A percentile compares a stretch with the other conserved stretches of the same genome.
phyloP scores from a whole-genome alignment of 352 stramenopile genomes.

The Phytophthora uliginosa region DNA sequence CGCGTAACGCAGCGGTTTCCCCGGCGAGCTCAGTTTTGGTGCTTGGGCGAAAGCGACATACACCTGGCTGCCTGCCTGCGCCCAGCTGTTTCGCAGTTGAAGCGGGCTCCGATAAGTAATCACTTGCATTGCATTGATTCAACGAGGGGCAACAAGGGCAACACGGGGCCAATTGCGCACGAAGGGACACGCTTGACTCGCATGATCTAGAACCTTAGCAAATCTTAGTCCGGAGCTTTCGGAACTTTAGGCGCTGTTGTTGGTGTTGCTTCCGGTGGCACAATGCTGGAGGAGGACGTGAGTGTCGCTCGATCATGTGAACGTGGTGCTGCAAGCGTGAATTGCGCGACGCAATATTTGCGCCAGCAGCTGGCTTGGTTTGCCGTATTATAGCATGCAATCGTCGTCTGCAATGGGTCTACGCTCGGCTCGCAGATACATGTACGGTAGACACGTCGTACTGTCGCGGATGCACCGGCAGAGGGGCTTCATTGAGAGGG shows the following conservation, averaged over 20 bases:
- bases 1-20: constrained; percentile 17
- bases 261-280: not conserved
- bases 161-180: not conserved
- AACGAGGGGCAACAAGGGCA: not conserved
- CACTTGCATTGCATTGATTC: not conserved
- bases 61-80: constrained; percentile 7
- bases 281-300: not conserved
- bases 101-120: constrained; percentile 16
- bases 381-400: not conserved
- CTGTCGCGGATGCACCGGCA: not conserved
- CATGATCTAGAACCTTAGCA: not conserved
- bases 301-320: not conserved
- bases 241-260: not conserved
- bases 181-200: not conserved
- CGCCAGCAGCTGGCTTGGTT: not conserved
- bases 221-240: not conserved
- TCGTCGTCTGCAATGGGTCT: not conserved
- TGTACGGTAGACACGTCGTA: not conserved
- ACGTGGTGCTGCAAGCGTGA: not conserved
- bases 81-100: constrained; percentile 38
- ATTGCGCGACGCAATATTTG: not conserved
- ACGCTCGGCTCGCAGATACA: not conserved
- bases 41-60: constrained; percentile 20
- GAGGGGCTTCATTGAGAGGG: too few relatives aligned
- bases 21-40: constrained; percentile 1